Evolutionary conservation across 352 stramenopile genomes (phyloP).

Genomic region (Globisporangium nodosum): DNA sequence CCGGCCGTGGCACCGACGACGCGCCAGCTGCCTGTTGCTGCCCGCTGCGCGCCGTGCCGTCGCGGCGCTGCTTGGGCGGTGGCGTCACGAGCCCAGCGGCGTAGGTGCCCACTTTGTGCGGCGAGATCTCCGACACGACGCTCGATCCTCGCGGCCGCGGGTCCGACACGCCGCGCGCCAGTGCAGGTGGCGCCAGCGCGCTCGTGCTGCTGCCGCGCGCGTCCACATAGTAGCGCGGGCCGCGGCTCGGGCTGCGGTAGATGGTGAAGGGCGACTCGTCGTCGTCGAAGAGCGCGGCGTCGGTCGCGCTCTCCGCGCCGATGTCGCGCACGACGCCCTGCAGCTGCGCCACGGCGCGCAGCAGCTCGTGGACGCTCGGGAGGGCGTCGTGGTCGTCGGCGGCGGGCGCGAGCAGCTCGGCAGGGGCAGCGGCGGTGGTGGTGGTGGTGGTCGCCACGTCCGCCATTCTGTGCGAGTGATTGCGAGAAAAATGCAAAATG

Average conservation of each 20-base stretch:
- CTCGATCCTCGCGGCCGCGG: constrained; percentile 11
- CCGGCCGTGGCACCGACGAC: constrained; percentile 23
- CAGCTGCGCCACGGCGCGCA: constrained; percentile 41
- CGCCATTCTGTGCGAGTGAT: background rate
- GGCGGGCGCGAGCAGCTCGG: background rate
- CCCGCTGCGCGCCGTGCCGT: background rate
- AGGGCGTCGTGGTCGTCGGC: constrained; percentile 11
- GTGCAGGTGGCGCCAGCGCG: constrained; percentile 1
- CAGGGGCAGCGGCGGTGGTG: background rate
- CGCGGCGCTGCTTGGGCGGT: constrained; percentile 14
- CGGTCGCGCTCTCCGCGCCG: background rate
- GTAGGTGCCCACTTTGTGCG: constrained; percentile 4
- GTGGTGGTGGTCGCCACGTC: background rate
- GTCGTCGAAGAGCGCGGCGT: constrained; percentile 11
- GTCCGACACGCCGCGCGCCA: constrained; percentile 13
- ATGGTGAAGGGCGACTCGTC: constrained; percentile 23
- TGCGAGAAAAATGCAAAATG: too few relatives aligned
- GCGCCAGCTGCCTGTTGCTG: background rate
- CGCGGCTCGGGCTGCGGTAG: constrained; percentile 21
- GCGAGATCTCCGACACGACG: constrained; percentile 9
- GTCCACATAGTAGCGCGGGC: constrained; percentile 14
- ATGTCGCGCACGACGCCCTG: constrained; percentile 42
- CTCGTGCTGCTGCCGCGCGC: constrained; percentile 6
- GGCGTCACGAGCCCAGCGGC: constrained; percentile 29
- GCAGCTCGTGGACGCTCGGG: constrained; percentile 50